Evolutionary conservation across 129 eudicot genomes (phyloP).

Genomic region (Solidago caesia): DNA sequence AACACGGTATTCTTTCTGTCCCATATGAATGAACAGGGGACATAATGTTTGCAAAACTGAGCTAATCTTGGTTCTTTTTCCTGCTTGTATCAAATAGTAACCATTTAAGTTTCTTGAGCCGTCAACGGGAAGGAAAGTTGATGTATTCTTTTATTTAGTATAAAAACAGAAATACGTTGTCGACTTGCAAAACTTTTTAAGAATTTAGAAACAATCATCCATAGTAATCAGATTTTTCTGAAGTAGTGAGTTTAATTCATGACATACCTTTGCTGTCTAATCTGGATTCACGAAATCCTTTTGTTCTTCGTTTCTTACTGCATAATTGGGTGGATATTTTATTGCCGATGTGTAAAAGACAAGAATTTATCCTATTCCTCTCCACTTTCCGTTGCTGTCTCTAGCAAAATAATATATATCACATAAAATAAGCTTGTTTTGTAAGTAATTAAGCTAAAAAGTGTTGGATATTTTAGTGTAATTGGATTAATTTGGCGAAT

Average conservation of each 20-base stretch:
- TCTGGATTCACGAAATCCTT: conserved; percentile 15
- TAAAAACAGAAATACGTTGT: conserved; percentile 23
- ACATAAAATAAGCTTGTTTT: conserved; percentile 10
- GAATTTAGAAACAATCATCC: conserved; percentile 1
- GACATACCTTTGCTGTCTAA: conserved; percentile 1
- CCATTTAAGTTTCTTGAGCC: not conserved
- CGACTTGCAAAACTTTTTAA: conserved; percentile 15
- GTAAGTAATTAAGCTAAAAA: conserved; percentile 19
- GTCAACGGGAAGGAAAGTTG: conserved; percentile 22
- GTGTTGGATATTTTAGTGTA: too few species aligned
- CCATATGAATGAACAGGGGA: not conserved
- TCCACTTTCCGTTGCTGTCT: conserved; percentile 23
- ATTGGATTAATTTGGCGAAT: too few species aligned
- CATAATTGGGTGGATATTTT: conserved; percentile 14
- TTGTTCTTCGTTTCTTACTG: conserved; percentile 4
- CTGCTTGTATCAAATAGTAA: conserved; percentile 22
- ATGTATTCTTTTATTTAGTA: conserved; percentile 26
- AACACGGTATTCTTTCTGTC: conserved; percentile 24
- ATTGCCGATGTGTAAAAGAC: conserved; percentile 21
- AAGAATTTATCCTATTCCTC: conserved; percentile 37
- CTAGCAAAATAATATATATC: conserved; percentile 17
- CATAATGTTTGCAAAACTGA: conserved; percentile 1
- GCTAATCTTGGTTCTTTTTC: conserved; percentile 9
- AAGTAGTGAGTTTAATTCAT: not conserved
- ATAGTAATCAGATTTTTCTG: not conserved